Evolutionary conservation across 1,284 basidiomycete species (phyloP).

Genomic region (Ustilago trichophora): DNA sequence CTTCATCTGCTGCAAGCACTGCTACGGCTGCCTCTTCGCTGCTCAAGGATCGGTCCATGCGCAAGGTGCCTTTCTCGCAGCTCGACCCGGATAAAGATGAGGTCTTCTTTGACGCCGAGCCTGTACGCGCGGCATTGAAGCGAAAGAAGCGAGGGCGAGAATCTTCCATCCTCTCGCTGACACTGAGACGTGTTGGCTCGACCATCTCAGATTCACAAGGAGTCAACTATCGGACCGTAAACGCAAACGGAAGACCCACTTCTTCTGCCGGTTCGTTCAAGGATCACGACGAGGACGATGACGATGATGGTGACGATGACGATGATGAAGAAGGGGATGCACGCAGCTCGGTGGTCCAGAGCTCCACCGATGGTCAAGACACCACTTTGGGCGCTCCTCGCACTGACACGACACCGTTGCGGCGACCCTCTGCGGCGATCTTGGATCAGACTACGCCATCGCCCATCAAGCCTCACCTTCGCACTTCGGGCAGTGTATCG

Average conservation of each 20-base stretch:
- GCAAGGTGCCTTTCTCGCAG: slow-evolving; percentile 33
- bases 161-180: slow-evolving; percentile 55
- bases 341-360: slow-evolving; percentile 7
- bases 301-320: slow-evolving; percentile 4
- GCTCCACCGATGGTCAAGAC: slow-evolving; percentile 14
- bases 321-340: slow-evolving; percentile 1
- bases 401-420: slow-evolving; percentile 5
- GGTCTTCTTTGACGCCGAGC: slow-evolving; percentile 55
- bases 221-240: slow-evolving; percentile 16
- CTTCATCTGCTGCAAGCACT: slow-evolving; percentile 26
- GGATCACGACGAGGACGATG: slow-evolving; percentile 20
- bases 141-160: slow-evolving; percentile 56
- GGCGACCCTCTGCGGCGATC: slow-evolving; percentile 9
- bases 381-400: slow-evolving; percentile 10
- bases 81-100: slow-evolving; percentile 59
- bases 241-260: slow-evolving; percentile 11
- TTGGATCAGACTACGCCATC: slow-evolving; percentile 13
- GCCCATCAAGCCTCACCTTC: slow-evolving; percentile 4
- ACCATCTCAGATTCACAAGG: slow-evolving; percentile 43
- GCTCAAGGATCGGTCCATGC: slow-evolving; percentile 31
- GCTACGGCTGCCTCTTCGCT: slow-evolving; percentile 19
- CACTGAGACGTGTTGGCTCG: slow-evolving; percentile 51
- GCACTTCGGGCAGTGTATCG: slow-evolving; percentile 22
- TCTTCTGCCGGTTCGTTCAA: slow-evolving; percentile 22
- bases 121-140: slow-evolving; percentile 48